These are phyloP conservation scores for Suhomyces kilbournensis DNA, from an alignment of 805 yeast species.

Conservation along the genomic window DNA sequence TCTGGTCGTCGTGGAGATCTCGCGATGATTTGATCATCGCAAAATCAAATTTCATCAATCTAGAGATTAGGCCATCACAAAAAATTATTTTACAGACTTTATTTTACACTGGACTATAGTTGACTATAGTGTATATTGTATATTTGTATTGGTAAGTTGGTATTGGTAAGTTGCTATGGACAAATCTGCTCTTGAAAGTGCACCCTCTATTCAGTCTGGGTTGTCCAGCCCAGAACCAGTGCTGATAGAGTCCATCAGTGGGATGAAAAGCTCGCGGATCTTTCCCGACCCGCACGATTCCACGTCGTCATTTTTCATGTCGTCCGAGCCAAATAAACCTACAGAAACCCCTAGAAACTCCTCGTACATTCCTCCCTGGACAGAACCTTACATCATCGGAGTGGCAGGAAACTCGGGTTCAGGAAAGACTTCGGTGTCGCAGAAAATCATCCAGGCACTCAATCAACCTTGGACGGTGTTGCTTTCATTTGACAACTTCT, in stretches of 20 bases:
- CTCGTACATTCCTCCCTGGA: conserved; percentile 41
- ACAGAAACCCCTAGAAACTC: conserved; percentile 7
- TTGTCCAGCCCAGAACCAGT: background rate
- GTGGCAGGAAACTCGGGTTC: conserved; percentile 58
- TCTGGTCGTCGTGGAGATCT: background rate
- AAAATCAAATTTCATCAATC: background rate
- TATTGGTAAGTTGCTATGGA: too few species aligned
- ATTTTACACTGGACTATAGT: too few species aligned
- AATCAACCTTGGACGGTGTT: conserved; percentile 95
- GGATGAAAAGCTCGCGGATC: conserved; percentile 15
- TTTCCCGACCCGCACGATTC: conserved; percentile 22
- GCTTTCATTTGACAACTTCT: conserved; percentile 86
- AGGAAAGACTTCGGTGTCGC: conserved; percentile 91
- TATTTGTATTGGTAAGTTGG: too few species aligned
- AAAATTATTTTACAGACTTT: too few species aligned
- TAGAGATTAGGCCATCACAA: too few species aligned
- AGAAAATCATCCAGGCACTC: conserved; percentile 67
- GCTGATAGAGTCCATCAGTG: too few species aligned
- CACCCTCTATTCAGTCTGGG: background rate
- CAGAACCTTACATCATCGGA: conserved; percentile 47
- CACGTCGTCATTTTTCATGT: conserved; percentile 26
- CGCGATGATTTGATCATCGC: conserved; percentile 1
- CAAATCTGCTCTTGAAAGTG: background rate
- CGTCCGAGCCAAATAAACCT: background rate
- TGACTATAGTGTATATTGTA: too few species aligned